A percentile compares a stretch with the other conserved stretches of the same genome.
These are phyloP conservation scores for Termitomyces sp. DNA, from an alignment of 768 basidiomycete genomes.

Conservation along the genomic window DNA sequence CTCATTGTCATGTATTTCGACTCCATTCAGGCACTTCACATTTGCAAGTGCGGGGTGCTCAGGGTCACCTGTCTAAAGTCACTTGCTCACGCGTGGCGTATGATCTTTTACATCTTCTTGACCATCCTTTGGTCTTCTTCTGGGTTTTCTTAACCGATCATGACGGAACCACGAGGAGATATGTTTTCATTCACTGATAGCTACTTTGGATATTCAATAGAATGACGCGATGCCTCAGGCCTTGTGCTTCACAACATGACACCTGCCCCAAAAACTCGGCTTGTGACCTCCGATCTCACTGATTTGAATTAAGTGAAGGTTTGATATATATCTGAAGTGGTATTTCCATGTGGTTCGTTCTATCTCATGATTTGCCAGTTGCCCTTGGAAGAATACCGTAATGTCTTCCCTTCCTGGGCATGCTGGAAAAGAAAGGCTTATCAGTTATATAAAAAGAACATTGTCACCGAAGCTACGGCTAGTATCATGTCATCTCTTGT, in stretches of 20 bases:
- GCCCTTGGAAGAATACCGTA: not conserved
- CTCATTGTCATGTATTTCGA: not conserved
- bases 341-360: not conserved
- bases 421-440: not conserved
- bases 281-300: not conserved
- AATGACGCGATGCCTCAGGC: not conserved
- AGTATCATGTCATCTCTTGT: slow-evolving; percentile 18
- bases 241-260: not conserved
- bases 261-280: not conserved
- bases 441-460: not conserved
- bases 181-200: not conserved
- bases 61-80: not conserved
- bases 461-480: not conserved
- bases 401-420: not conserved
- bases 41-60: not conserved
- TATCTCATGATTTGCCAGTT: not conserved
- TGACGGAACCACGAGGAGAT: not conserved
- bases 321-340: not conserved
- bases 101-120: not conserved
- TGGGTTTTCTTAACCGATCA: not conserved
- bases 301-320: not conserved
- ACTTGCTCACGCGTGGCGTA: not conserved
- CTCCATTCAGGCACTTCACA: not conserved
- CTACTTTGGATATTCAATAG: not conserved
- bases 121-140: not conserved